Evolutionary conservation across 441 rosid genomes (phyloP).

Genomic region (Jatropha podagrica): DNA sequence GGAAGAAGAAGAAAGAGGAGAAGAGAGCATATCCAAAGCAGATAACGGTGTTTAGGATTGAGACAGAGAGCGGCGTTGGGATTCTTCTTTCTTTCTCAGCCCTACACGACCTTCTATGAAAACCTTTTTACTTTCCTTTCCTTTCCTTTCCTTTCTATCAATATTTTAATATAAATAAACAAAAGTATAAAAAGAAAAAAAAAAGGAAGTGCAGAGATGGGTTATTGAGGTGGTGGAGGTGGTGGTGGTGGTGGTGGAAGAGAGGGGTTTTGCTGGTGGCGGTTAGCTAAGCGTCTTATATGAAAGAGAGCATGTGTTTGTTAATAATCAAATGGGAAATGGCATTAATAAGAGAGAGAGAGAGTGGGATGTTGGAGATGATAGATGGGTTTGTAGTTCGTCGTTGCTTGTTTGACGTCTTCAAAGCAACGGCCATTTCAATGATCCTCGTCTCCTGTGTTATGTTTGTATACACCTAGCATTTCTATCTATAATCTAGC

Average conservation of each 20-base stretch:
- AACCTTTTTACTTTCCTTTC: background rate
- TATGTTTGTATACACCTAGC: background rate
- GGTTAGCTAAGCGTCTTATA: conserved; percentile 45
- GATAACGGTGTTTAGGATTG: conserved; percentile 36
- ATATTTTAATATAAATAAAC: conserved; percentile 14
- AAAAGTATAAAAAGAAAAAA: conserved; percentile 14
- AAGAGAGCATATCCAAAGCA: conserved; percentile 35
- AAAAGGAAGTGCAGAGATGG: conserved; percentile 4
- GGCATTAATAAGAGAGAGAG: conserved; percentile 16
- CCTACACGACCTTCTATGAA: conserved; percentile 36
- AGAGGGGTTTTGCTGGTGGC: conserved; percentile 28
- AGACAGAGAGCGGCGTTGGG: conserved; percentile 40
- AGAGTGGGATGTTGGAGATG: conserved; percentile 22
- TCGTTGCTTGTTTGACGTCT: conserved; percentile 75
- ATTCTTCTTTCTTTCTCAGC: conserved; percentile 31
- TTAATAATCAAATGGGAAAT: background rate
- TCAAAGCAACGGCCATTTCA: conserved; percentile 37
- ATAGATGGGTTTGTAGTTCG: conserved; percentile 35
- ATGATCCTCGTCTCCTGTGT: conserved; percentile 26
- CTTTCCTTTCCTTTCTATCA: background rate
- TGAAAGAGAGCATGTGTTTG: background rate
- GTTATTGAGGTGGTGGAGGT: conserved; percentile 20
- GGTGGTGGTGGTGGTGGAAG: conserved; percentile 5
- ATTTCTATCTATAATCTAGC: no score
- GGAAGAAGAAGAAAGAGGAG: background rate